Evolutionary conservation across 2,329 filamentous ascomycete genomes (phyloP).

Genomic region (Pestalotiopsis sp.): DNA sequence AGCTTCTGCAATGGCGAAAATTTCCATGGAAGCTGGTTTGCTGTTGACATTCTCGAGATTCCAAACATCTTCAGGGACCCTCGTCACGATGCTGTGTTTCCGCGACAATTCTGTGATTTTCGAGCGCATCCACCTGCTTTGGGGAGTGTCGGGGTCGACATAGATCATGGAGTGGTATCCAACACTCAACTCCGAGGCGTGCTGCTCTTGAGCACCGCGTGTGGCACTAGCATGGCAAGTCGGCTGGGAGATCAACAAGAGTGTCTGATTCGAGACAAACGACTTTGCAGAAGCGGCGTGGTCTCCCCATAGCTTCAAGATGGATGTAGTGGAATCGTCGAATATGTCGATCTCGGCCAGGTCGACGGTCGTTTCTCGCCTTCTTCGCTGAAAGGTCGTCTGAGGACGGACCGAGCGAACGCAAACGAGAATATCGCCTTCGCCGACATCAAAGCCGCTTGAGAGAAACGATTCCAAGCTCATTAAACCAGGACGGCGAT

Average conservation of each 20-base stretch:
- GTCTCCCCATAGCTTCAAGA: constrained; percentile 58
- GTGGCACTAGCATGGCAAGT: constrained; percentile 19
- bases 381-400: constrained; percentile 50
- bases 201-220: neutral
- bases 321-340: constrained; percentile 57
- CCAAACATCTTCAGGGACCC: constrained; percentile 46
- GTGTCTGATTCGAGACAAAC: constrained; percentile 50
- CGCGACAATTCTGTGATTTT: constrained; percentile 49
- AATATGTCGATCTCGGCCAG: constrained; percentile 55
- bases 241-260: constrained; percentile 54
- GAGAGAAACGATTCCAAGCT: constrained; percentile 57
- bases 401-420: constrained; percentile 58
- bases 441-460: constrained; percentile 53
- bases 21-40: constrained; percentile 31
- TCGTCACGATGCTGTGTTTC: constrained; percentile 51
- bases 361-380: constrained; percentile 45
- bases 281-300: constrained; percentile 43
- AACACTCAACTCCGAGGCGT: constrained; percentile 28
- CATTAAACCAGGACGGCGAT: constrained; percentile 51
- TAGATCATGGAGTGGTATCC: constrained; percentile 52
- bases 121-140: constrained; percentile 54
- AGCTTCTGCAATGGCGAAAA: constrained; percentile 46
- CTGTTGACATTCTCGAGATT: constrained; percentile 34
- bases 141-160: constrained; percentile 55
- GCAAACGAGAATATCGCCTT: constrained; percentile 56